Evolutionary conservation across 139 green algal species (phyloP).

Genomic region (Chlorella sp.): DNA sequence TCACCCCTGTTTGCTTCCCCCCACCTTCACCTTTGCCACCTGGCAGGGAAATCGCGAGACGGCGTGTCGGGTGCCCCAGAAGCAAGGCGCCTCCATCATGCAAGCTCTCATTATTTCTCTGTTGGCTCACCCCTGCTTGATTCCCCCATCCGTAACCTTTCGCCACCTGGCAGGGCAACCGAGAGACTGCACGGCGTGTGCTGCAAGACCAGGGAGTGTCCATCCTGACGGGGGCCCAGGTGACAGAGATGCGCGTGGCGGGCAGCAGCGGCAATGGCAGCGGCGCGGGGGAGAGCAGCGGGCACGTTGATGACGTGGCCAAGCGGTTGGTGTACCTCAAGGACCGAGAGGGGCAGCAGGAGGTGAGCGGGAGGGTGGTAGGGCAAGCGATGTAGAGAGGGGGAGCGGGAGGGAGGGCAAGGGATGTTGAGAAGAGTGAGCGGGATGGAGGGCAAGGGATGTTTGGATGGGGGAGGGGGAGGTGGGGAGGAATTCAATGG

Average conservation of each 20-base stretch:
- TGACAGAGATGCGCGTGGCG: conserved; percentile 39
- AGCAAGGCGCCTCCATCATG: conserved; percentile 60
- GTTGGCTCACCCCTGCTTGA: background rate
- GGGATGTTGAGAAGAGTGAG: too few relatives aligned
- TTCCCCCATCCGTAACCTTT: background rate
- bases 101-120: background rate
- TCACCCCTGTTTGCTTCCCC: too few relatives aligned
- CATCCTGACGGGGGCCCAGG: conserved; percentile 60
- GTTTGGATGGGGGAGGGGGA: background rate
- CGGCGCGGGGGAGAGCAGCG: background rate
- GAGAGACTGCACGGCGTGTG: conserved; percentile 63
- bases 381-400: background rate
- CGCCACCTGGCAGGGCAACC: conserved; percentile 58
- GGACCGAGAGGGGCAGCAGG: conserved; percentile 38
- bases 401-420: too few relatives aligned
- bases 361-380: conserved; percentile 10
- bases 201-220: conserved; percentile 69
- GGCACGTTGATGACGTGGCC: background rate
- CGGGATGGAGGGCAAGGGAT: too few relatives aligned
- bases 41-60: conserved; percentile 70
- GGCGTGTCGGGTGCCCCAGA: conserved; percentile 59
- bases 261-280: background rate
- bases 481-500: background rate
- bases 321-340: conserved; percentile 52
- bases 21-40: too few relatives aligned